Evolutionary conservation across 2,329 filamentous ascomycete species (phyloP), one percentile per base, ranked within the genome.

Genomic region (Ilyonectria destructans): DNA sequence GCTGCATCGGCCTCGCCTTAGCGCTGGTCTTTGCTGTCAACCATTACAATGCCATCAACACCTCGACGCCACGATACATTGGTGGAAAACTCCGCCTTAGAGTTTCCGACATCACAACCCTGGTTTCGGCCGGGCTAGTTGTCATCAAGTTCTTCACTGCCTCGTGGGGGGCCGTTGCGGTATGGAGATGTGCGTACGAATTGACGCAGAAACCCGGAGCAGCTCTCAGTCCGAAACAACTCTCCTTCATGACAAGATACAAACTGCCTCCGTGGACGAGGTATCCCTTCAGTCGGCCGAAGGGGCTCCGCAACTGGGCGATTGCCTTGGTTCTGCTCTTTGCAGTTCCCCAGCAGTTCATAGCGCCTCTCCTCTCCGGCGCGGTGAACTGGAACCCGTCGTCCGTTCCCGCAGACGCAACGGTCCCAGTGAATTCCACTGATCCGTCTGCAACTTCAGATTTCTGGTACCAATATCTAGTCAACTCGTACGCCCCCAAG

Each of bases 51-150:
- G 35, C 35, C 17, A 13, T 40, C 35, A 13, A 40, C 35, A 17
- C 13, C 35, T 17, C 35, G 13, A 15, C 35, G 29, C 54, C 6
- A 21, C 29, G 26, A 3, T 33, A 35, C 33, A 23, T 17, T 17
- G 31, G 23, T 15, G 54, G 54, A 29, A 35, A 37, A 31, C 31
- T 57, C 10, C 17, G 35, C 13, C 54, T 57, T 4, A n/a, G 33
- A 13, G 54, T 57, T 21, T n/a, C 31, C 33, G 54, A 57, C 33
- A n/a, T 57, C 21, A 57, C 54, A 23, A 57, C 54, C n/a, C 54
- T 57, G 9, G n/a, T 57, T 3, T 57, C 54, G 5, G 31, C 33
- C 19, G 33, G 17, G 15, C 23, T 57, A n/a, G 54, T 57, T 15
- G 31, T 57, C 10, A 23, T 43, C 17, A 57, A 37, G 54, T n/a